Base-by-base conservation (phyloP, 2,329 filamentous ascomycete species). In the Nothopassalora personata region DNA sequence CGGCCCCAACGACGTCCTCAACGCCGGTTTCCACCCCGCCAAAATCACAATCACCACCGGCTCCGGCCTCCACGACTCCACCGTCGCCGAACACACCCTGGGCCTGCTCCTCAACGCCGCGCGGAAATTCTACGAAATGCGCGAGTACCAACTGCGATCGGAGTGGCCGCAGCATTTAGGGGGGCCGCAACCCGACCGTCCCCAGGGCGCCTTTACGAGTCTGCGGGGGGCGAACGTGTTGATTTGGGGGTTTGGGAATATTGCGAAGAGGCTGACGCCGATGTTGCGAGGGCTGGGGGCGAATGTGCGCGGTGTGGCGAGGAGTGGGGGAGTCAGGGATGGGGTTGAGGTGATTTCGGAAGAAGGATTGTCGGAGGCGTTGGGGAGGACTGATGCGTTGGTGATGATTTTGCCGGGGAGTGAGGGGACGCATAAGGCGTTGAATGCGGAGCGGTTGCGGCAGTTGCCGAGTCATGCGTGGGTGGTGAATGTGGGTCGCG, bases 401-500 rank as follows among this genome's bases (percentile, higher is more conserved):
- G 83, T 87, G 65, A 86, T 87, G 84, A 86, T 86, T 62, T 75
- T 86, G 7, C 84, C 84, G 0, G 84, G 84, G 0, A 79, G 79
- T 36, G 81, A 80, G 8, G 75, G 77, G n/a, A 86, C 84, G 28
- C 74, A 73, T 36, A 73, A 86, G 65, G 83, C 76, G 1, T 76
- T 86, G 60, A 82, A 81, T 64, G 77, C 75, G 30, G 81, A 83
- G 70, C 71, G 82, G 7, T 68, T 86, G 48, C 74, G 72, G 63
- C 68, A 79, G 49, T 72, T 86, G 61, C 83, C 84, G 39, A 79
- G 78, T 63, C 84, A 86, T 70, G 82, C 85, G 0, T 73, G 90
- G n/a, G 75, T 91, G 9, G 76, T 91, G 50, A 91, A 91, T 69
- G 88, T 87, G 0, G 85, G 85, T 6, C 76, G 88, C 3, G 88